Percentiles rank a stretch among this genome's conserved stretches.
phyloP scores from a whole-genome alignment of 2,329 filamentous ascomycete species.

The Phaeosphaeriaceae sp. region DNA sequence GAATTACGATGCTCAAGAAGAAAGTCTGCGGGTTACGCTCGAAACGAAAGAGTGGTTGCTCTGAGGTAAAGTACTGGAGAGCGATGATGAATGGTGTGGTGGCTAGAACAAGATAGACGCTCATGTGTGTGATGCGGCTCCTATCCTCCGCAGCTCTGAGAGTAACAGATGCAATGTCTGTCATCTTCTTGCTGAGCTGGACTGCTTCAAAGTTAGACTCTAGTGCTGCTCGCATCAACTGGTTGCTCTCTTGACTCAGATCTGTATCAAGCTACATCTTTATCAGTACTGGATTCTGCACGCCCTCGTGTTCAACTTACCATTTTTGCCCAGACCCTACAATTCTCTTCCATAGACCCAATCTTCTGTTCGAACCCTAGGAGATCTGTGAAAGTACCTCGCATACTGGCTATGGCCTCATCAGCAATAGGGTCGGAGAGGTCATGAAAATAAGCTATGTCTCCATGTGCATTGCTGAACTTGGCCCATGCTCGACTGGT shows the following conservation, averaged over 20 bases:
- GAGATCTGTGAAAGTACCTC: no score
- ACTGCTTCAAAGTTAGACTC: neutral
- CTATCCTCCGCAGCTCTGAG: conserved; percentile 4
- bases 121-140: conserved; percentile 10
- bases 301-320: no score
- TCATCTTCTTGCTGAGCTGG: conserved; percentile 1
- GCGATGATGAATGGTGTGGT: conserved; percentile 13
- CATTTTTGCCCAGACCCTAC: no score
- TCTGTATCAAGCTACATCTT: neutral
- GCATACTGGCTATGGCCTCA: no score
- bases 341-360: no score
- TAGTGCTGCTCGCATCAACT: neutral
- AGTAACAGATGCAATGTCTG: neutral
- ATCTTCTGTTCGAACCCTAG: no score
- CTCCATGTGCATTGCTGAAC: neutral
- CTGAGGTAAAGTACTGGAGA: conserved; percentile 16
- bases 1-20: conserved; percentile 4
- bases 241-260: neutral
- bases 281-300: neutral
- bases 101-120: conserved; percentile 15
- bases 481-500: neutral
- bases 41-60: conserved; percentile 14
- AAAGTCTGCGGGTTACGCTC: conserved; percentile 9
- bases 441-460: neutral
- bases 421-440: no score